Evolutionary conservation across 2,329 filamentous ascomycete genomes (phyloP), one percentile per base, ranked within the genome.

Genomic region (Curvularia sp.): DNA sequence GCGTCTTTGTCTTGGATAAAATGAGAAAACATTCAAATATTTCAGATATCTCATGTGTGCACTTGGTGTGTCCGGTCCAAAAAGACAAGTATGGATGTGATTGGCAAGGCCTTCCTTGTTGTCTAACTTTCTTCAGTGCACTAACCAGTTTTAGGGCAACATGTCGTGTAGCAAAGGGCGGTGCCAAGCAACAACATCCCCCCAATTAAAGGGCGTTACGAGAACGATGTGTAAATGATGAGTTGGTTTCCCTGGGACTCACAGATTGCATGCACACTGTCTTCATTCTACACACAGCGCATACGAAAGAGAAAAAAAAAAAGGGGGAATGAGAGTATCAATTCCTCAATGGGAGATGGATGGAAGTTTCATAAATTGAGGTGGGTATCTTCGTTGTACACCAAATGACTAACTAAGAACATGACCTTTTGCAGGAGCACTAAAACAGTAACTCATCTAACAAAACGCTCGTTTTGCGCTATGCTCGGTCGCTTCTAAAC

Each of bases 341-440:
- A 42, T 60, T 59, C 41, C 43, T 52, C 45, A 18, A 38, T 48
- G 32, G 21, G 25, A 10, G 28, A 34, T 19, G 27, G 18, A 30
- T 30, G 25, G 18, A 30, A 23, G 25, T 51, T 69, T 46, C 59
- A 63, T 57, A 9, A 61, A 63, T 55, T 60, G 39, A 39, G 39
- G 41, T 42, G 68, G 68, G 66, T 70, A 70, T 70, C 66, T 70
- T 70, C 63, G 34, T 70, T 54, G 47, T 54, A 49, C 53, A 55
- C 54, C 41, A 55, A 36, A 48, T 53, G 60, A 49, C 56, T 63
- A 61, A 54, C 51, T 64, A 64, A 43, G 12, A 43, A 18, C 45
- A 61, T 53, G 55, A 69, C 51, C 60, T 61, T 65, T 61, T 62
- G n/a, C 15, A 52, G 56, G 43, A 49, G 30, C 50, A 51, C 53